Evolutionary conservation across 192 early-diverging fungal species (phyloP).

Genomic region (Umbelopsis sp.): DNA sequence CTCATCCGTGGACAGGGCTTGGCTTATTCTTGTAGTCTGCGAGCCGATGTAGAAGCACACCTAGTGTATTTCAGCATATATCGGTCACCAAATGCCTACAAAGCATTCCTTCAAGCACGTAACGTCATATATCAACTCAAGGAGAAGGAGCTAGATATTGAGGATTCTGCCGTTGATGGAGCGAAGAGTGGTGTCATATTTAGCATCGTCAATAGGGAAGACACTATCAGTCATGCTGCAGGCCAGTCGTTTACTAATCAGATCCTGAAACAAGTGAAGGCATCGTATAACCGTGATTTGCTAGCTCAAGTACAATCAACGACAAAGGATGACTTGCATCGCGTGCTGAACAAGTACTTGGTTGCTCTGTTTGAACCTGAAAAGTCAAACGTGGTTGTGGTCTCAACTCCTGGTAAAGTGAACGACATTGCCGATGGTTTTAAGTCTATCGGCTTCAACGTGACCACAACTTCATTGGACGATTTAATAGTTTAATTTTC

Average conservation of each 20-base stretch:
- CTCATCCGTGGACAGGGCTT: conserved; percentile 61
- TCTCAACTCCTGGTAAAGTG: conserved; percentile 51
- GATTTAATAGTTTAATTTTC: conserved; percentile 32
- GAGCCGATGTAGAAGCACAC: conserved; percentile 47
- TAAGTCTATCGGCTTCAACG: conserved; percentile 45
- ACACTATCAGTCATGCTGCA: conserved; percentile 43
- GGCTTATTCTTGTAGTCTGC: conserved; percentile 52
- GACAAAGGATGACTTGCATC: conserved; percentile 47
- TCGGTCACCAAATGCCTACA: conserved; percentile 52
- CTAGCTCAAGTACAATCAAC: conserved; percentile 51
- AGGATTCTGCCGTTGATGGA: conserved; percentile 49
- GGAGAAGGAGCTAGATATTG: conserved; percentile 48
- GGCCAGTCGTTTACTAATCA: conserved; percentile 52
- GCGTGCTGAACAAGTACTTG: conserved; percentile 53
- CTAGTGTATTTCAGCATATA: conserved; percentile 53
- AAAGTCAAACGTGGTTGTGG: conserved; percentile 51
- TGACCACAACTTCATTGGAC: conserved; percentile 49
- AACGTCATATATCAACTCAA: conserved; percentile 51
- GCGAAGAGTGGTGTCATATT: conserved; percentile 62
- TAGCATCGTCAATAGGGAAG: conserved; percentile 47
- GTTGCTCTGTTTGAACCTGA: conserved; percentile 49
- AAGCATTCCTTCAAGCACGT: conserved; percentile 55
- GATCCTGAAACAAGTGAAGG: conserved; percentile 49
- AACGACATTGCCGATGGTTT: conserved; percentile 54
- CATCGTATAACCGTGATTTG: conserved; percentile 52